These are phyloP conservation scores for Monosporozyma siamensis DNA, from an alignment of 805 yeast genomes.

Conservation along the genomic window DNA sequence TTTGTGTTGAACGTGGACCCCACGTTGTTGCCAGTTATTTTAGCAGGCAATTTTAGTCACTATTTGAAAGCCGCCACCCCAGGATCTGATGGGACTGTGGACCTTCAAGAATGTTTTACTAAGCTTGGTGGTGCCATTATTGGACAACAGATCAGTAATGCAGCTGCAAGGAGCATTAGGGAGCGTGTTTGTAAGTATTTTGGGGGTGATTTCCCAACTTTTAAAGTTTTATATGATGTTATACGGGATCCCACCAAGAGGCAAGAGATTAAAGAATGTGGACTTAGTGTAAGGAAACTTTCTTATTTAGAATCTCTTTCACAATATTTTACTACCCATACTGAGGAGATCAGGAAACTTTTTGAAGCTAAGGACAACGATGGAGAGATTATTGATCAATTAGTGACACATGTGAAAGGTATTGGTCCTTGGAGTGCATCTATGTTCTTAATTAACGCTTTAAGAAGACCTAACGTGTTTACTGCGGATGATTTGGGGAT, in stretches of 20 bases:
- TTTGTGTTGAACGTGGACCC: conserved; percentile 33
- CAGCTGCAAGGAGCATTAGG: conserved; percentile 64
- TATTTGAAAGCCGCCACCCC: not conserved
- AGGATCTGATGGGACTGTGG: conserved; percentile 5
- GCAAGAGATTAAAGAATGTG: conserved; percentile 50
- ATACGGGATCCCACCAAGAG: conserved; percentile 18
- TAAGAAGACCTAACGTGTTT: conserved; percentile 59
- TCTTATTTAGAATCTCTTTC: conserved; percentile 52
- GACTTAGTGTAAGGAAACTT: conserved; percentile 60
- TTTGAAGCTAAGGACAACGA: conserved; percentile 31
- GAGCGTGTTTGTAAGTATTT: conserved; percentile 35
- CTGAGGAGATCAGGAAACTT: conserved; percentile 30
- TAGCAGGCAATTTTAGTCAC: conserved; percentile 9
- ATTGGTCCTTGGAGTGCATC: conserved; percentile 83
- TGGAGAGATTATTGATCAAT: conserved; percentile 39
- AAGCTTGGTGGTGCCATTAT: conserved; percentile 43
- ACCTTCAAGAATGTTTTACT: conserved; percentile 32
- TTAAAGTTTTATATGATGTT: conserved; percentile 36
- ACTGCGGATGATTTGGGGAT: conserved; percentile 77
- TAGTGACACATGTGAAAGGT: conserved; percentile 50
- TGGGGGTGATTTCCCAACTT: conserved; percentile 40
- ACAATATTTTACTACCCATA: conserved; percentile 37
- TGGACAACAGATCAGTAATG: conserved; percentile 70
- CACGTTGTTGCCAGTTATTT: conserved; percentile 15
- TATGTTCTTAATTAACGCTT: conserved; percentile 71